Evolutionary conservation across 2,329 filamentous ascomycete species (phyloP).

Genomic region (Xylariaceae sp.): DNA sequence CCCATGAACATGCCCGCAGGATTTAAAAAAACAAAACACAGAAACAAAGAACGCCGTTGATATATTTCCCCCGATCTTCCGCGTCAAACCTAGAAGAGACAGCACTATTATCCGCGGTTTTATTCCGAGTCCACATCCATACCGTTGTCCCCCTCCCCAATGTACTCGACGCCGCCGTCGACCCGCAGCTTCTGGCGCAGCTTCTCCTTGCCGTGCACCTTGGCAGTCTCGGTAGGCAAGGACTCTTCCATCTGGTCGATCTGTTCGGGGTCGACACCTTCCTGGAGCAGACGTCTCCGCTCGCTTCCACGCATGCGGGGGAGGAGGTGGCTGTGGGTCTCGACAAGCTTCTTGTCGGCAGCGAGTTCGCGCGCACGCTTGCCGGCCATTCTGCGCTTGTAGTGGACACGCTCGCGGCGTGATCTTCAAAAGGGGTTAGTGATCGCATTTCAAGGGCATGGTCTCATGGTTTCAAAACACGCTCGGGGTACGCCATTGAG

Average conservation of each 20-base stretch:
- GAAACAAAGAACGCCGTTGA: conserved; percentile 24
- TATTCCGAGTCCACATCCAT: conserved; percentile 41
- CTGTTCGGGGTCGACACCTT: conserved; percentile 31
- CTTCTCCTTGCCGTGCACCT: conserved; percentile 39
- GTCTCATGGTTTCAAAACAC: not conserved
- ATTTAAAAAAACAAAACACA: conserved; percentile 16
- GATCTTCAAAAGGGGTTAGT: conserved; percentile 29
- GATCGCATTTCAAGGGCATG: not conserved
- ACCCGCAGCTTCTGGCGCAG: conserved; percentile 35
- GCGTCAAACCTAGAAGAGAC: conserved; percentile 6
- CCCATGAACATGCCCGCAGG: conserved; percentile 27
- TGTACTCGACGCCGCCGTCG: conserved; percentile 40
- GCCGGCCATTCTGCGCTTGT: conserved; percentile 87
- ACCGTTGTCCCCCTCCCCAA: conserved; percentile 32
- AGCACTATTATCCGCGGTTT: conserved; percentile 3
- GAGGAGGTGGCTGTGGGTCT: conserved; percentile 87
- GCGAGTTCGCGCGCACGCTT: conserved; percentile 79
- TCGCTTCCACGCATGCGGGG: conserved; percentile 64
- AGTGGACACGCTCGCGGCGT: conserved; percentile 83
- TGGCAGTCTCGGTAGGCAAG: conserved; percentile 28
- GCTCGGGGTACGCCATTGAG: not conserved
- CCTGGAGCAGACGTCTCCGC: conserved; percentile 45
- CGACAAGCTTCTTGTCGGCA: conserved; percentile 79
- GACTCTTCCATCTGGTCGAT: conserved; percentile 35
- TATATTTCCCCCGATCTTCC: conserved; percentile 21